phyloP scores from a whole-genome alignment of 2,329 filamentous ascomycete genomes.

The Lecanicillium sp. region DNA sequence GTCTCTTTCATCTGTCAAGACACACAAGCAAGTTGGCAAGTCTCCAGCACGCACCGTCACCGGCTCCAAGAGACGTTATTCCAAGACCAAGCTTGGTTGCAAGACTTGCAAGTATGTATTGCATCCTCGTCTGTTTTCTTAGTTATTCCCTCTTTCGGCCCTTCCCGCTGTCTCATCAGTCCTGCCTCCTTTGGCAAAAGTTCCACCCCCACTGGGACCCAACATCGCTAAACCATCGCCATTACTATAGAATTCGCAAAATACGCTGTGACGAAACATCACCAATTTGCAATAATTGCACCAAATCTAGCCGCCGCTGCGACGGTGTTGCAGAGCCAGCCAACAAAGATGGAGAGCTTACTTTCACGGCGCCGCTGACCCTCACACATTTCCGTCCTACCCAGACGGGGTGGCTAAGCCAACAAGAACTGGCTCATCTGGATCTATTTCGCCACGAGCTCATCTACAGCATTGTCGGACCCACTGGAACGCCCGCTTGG shows the following conservation, averaged over 20 bases:
- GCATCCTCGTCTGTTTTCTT: too few species aligned
- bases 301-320: conserved; percentile 10
- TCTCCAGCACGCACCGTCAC: background rate
- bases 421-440: conserved; percentile 5
- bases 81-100: conserved; percentile 8
- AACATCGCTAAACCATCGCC: background rate
- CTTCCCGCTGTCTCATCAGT: background rate
- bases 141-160: background rate
- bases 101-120: conserved; percentile 9
- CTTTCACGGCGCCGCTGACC: conserved; percentile 15
- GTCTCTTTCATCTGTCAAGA: too few species aligned
- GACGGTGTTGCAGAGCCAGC: conserved; percentile 10
- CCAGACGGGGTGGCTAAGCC: conserved; percentile 8
- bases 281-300: conserved; percentile 12
- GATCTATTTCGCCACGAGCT: conserved; percentile 10
- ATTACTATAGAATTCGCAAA: conserved; percentile 11
- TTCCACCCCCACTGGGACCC: too few species aligned
- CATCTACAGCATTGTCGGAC: conserved; percentile 11
- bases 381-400: conserved; percentile 11
- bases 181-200: background rate
- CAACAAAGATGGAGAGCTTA: conserved; percentile 5
- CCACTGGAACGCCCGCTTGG: conserved; percentile 8
- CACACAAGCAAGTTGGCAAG: too few species aligned
- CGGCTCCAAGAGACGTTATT: conserved; percentile 7
- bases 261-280: conserved; percentile 13